Evolutionary conservation across 352 stramenopile species (phyloP).

Genomic region (Pythium brachiatum): DNA sequence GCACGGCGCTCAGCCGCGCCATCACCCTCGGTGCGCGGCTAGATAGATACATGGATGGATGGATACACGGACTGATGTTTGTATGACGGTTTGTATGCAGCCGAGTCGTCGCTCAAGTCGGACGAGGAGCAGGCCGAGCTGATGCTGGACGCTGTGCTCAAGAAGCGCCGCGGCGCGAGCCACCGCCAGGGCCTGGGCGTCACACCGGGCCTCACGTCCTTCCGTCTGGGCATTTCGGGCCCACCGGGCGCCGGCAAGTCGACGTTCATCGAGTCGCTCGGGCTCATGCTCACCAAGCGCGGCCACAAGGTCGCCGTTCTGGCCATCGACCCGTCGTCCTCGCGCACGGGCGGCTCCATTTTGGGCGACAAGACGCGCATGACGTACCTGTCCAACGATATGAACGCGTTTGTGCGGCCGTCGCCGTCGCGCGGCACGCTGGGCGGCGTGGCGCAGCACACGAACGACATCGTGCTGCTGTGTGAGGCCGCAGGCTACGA

Average conservation of each 20-base stretch:
- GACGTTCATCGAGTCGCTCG: constrained; percentile 97
- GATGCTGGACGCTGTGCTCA: constrained; percentile 83
- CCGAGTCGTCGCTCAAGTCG: constrained; percentile 73
- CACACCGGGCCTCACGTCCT: constrained; percentile 39
- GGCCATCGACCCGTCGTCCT: constrained; percentile 96
- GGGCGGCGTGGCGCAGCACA: constrained; percentile 71
- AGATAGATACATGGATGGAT: not conserved
- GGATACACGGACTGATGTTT: not conserved
- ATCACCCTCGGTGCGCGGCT: constrained; percentile 61
- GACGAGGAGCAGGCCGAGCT: constrained; percentile 84
- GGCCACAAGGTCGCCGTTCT: constrained; percentile 92
- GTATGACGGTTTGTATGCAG: too few species aligned
- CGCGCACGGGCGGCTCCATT: constrained; percentile 94
- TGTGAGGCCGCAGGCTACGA: constrained; percentile 94
- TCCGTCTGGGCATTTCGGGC: constrained; percentile 90
- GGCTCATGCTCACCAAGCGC: constrained; percentile 78
- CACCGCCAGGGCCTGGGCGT: constrained; percentile 24
- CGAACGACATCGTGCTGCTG: constrained; percentile 92
- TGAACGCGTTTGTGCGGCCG: constrained; percentile 91
- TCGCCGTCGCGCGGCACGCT: constrained; percentile 88
- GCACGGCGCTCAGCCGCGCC: constrained; percentile 64
- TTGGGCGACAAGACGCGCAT: constrained; percentile 99
- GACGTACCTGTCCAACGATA: constrained; percentile 91
- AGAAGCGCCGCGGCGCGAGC: constrained; percentile 43
- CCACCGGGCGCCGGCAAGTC: constrained; percentile 96